Conservation (phyloP, 2,329 filamentous ascomycete genomes). For the Coccinonectria pachysandricola region DNA sequence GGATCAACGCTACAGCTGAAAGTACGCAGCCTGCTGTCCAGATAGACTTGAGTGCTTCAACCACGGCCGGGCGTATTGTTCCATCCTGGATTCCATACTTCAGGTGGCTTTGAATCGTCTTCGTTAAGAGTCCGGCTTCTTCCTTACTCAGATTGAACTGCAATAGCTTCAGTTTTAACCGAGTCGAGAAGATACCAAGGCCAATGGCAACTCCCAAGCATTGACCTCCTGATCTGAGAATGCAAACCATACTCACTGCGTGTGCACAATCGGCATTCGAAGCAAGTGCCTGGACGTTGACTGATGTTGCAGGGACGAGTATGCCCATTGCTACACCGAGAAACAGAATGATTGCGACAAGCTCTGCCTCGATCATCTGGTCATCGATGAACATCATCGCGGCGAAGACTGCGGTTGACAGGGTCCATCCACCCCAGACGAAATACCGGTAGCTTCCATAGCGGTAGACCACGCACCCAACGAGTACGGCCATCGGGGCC, state of each 20-base stretch:
- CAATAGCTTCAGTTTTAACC: conserved; percentile 8
- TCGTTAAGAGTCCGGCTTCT: conserved; percentile 11
- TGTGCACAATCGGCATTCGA: conserved; percentile 11
- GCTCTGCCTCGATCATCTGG: conserved; percentile 39
- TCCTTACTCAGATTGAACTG: conserved; percentile 4
- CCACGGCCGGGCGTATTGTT: too few species aligned
- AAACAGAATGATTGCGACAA: conserved; percentile 52
- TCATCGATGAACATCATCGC: conserved; percentile 37
- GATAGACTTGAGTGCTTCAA: too few species aligned
- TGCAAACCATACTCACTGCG: conserved; percentile 17
- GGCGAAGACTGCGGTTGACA: conserved; percentile 49
- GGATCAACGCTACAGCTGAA: too few species aligned
- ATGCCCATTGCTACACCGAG: conserved; percentile 53
- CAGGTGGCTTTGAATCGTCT: conserved; percentile 12
- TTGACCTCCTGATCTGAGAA: conserved; percentile 17
- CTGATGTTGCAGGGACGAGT: conserved; percentile 52
- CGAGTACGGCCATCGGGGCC: conserved; percentile 47
- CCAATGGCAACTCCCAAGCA: conserved; percentile 19
- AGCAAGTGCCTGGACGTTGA: conserved; percentile 48
- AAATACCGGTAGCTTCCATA: conserved; percentile 51
- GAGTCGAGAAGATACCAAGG: conserved; percentile 16
- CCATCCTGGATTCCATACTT: too few species aligned
- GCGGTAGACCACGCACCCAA: conserved; percentile 42
- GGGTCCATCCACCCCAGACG: conserved; percentile 50
- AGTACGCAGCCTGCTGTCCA: too few species aligned